Evolutionary conservation across 306 rosid species (phyloP), one percentile per base, ranked within the genome.

Genomic region (Dalbergia cochinchinensis): DNA sequence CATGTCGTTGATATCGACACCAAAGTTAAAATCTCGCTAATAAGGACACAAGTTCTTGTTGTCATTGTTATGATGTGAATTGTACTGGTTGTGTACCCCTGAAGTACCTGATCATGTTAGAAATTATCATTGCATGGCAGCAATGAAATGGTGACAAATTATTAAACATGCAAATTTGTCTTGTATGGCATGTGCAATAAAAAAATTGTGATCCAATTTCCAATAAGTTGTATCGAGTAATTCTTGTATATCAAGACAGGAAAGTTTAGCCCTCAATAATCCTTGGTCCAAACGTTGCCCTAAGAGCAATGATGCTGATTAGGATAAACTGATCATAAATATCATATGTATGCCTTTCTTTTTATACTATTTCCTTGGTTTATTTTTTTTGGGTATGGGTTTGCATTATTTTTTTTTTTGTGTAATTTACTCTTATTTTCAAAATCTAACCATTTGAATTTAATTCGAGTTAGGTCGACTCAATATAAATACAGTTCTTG

Each of bases 1-100:
- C 14, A 8, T 13, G 60, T 62, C 11, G 82, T 50, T 41, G 60
- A 69, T 51, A 82, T 82, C 78, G 73, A 76, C 26, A 10, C 34
- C 26, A 41, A 13, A 14, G 47, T 53, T 59, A 50, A 48, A 35
- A 48, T 81, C n/a, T 59, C 4, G 47, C n/a, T 42, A 65, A 65
- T 42, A 65, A 65, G 18, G 54, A 55, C 42, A 8, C 73, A 65
- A 37, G 39, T 53, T 53, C 18, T 15, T 75, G 39, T 8, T 62
- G 70, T 26, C 34, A 48, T 62, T 62, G 62, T 51, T 15, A 4
- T n/a, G 50, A 45, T n/a, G 12, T 26, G 22, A 13, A 13, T 7
- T 20, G 31, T 14, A 31, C 18, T 20, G 5, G 31, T 55, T 14
- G n/a, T 16, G 26, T 8, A 19, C 12, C 18, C 31, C 18, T 54